Conservation (phyloP, 2,329 filamentous ascomycete genomes). For the Aspergillus floridensis region DNA sequence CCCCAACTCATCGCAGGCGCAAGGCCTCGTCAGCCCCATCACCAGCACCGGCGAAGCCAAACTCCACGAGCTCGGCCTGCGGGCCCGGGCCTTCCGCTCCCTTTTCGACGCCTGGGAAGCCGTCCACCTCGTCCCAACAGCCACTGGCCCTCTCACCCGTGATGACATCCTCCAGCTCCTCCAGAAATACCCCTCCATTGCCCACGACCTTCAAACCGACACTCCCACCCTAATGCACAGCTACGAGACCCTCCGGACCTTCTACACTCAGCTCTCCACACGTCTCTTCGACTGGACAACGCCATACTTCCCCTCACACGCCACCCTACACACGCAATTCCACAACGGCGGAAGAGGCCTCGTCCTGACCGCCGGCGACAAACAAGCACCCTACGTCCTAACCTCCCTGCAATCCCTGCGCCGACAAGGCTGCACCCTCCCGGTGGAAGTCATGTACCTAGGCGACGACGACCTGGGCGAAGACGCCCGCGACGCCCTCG, state of each 20-base stretch:
- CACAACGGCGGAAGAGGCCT: conserved; percentile 45
- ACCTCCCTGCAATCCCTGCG: conserved; percentile 39
- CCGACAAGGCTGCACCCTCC: conserved; percentile 15
- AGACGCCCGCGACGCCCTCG: conserved; percentile 42
- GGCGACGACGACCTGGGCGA: conserved; percentile 47
- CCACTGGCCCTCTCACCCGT: conserved; percentile 26
- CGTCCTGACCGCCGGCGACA: conserved; percentile 47
- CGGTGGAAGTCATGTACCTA: conserved; percentile 26
- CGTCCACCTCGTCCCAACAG: conserved; percentile 19
- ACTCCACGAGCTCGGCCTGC: conserved; percentile 42
- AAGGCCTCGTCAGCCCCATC: conserved; percentile 38
- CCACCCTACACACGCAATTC: conserved; percentile 38
- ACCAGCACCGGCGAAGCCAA: conserved; percentile 40
- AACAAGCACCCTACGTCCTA: conserved; percentile 44
- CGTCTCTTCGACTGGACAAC: conserved; percentile 32
- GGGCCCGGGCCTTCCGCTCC: conserved; percentile 39
- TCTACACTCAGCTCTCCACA: conserved; percentile 39
- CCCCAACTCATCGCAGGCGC: conserved; percentile 5
- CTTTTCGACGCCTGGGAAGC: conserved; percentile 41
- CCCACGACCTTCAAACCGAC: conserved; percentile 19
- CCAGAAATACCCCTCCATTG: conserved; percentile 23
- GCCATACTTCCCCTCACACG: conserved; percentile 48
- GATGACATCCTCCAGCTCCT: conserved; percentile 44
- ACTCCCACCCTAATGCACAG: conserved; percentile 30
- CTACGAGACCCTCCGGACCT: conserved; percentile 46